Percentiles rank a stretch among this genome's conserved stretches.
These are phyloP conservation scores for Nepenthes alata DNA, from an alignment of 179 eudicot species.

Conservation along the genomic window DNA sequence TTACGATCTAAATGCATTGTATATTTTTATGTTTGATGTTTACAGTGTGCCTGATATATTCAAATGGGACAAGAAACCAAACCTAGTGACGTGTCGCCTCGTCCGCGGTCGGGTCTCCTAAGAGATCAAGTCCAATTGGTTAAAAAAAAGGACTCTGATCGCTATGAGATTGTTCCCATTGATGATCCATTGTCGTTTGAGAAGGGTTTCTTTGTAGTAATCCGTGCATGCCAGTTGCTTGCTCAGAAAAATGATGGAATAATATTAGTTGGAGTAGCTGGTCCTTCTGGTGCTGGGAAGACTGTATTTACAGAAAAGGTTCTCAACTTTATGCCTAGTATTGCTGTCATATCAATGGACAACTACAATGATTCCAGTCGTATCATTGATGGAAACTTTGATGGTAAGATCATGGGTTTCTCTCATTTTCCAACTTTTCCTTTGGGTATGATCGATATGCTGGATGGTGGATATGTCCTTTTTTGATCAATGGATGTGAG, in stretches of 20 bases:
- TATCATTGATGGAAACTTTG: slow-evolving; percentile 88
- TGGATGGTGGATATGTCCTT: no score
- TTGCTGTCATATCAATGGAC: slow-evolving; percentile 89
- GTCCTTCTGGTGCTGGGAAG: slow-evolving; percentile 97
- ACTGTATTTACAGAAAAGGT: slow-evolving; percentile 80
- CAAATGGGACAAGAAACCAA: slow-evolving; percentile 47
- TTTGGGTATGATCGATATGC: no score
- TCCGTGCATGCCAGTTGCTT: slow-evolving; percentile 86
- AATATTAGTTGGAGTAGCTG: slow-evolving; percentile 82
- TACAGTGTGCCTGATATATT: no score
- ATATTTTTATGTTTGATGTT: no score
- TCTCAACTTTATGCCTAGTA: slow-evolving; percentile 76
- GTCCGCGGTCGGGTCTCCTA: slow-evolving; percentile 63
- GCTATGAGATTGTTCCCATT: slow-evolving; percentile 75
- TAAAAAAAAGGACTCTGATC: slow-evolving; percentile 61
- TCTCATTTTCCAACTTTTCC: no score
- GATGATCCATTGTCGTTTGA: slow-evolving; percentile 67
- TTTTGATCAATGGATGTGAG: not conserved
- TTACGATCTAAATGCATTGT: no score
- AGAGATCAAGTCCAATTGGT: slow-evolving; percentile 84
- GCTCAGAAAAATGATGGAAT: slow-evolving; percentile 87
- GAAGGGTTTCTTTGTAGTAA: slow-evolving; percentile 82
- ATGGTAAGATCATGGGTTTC: slow-evolving; percentile 36
- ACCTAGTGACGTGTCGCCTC: slow-evolving; percentile 47
- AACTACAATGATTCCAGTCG: slow-evolving; percentile 85